Evolutionary conservation across 441 rosid species (phyloP), one percentile per base, ranked within the genome.

Genomic region (Aleurites moluccanus): DNA sequence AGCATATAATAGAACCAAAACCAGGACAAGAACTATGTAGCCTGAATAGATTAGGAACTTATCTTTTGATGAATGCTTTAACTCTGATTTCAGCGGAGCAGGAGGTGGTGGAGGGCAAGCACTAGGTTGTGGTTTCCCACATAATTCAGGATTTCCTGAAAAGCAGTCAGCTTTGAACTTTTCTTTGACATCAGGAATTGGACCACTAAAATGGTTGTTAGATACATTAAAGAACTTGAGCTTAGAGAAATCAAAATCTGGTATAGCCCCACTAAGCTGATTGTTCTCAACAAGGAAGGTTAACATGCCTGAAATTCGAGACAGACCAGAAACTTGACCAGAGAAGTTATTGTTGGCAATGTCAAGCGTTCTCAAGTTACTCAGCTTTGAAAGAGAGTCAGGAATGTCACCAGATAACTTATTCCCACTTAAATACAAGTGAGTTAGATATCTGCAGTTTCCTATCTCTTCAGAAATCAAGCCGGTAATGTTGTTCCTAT

Each of bases 171-270:
- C 80, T 40, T 64, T 49, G 72, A 90, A 85, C 70, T 63, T 81
- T 52, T 76, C 84, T 56, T 81, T 72, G 42, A 79, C 80, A 62
- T 83, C 88, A 70, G 90, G 91, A 71, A 87, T 55, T 10, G 83
- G 85, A 52, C 92, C 95, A 0, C 73, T 73, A 77, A 90, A 79
- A 61, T 84, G 72, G 82, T 90, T 90, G 86, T 88, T 83, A 16
- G 92, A 84, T 74, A 87, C 89, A 75, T 86, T 90, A 77, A 88
- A 85, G 1, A 67, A 67, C 50, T 44, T 5, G 27, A 90, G 85
- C 59, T 84, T 83, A 73, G 83, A 59, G 79, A 87, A 90, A 67
- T 87, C 79, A 7, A 90, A 75, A 23, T 73, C 81, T 9, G 89
- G 92, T 5, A 88, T 79, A 28, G 53, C 49, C 67, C 91, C 89